These are phyloP conservation scores for Allium fistulosum DNA, from an alignment of 106 monocot species.

Conservation along the genomic window DNA sequence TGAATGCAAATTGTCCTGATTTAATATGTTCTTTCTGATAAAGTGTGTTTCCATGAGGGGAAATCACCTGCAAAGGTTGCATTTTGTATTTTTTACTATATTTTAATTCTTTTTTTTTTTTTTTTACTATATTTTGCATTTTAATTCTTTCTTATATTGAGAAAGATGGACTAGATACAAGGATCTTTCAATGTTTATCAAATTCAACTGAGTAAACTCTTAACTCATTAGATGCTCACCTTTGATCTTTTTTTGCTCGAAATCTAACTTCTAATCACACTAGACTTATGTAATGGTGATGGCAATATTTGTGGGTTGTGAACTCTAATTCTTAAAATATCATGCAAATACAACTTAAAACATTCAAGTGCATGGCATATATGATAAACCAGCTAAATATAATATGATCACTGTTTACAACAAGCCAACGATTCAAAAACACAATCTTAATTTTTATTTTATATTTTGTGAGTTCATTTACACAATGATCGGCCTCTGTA, in stretches of 20 bases:
- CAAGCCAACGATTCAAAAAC: neutral
- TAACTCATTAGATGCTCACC: neutral
- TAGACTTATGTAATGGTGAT: neutral
- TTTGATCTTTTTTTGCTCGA: neutral
- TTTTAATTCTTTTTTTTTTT: neutral
- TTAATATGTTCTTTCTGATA: constrained; percentile 57
- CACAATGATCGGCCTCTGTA: neutral
- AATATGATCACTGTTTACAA: neutral
- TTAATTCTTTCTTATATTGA: neutral
- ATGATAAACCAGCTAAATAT: too few relatives aligned
- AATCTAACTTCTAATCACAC: neutral
- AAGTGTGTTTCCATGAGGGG: constrained; percentile 77
- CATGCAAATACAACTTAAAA: too few relatives aligned
- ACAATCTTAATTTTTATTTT: neutral
- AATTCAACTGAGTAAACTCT: neutral
- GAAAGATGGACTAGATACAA: too few relatives aligned
- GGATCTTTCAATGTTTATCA: too few relatives aligned
- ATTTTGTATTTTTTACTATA: neutral
- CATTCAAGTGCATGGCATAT: too few relatives aligned
- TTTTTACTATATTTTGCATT: neutral
- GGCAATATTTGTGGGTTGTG: neutral
- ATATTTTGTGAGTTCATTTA: neutral
- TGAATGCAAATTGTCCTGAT: constrained; percentile 73
- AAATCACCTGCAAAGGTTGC: constrained; percentile 50
- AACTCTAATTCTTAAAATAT: neutral